Evolutionary conservation across 2,329 filamentous ascomycete species (phyloP).

Genomic region (Ophiostoma pallidulum): DNA sequence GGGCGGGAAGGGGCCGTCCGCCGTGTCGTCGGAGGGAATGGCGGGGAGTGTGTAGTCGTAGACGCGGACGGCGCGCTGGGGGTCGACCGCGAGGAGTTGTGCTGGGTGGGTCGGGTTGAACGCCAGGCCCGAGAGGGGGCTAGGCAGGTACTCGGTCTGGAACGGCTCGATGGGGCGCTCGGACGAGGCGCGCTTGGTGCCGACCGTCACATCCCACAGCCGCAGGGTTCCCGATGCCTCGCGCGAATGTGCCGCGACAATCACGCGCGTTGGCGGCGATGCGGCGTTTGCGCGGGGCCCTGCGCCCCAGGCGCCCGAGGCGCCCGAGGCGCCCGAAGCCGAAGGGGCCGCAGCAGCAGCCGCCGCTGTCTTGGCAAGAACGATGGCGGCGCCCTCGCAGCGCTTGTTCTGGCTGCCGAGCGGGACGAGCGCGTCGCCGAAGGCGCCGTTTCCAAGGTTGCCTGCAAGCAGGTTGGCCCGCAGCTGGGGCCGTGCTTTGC

Average conservation of each 20-base stretch:
- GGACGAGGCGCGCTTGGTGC: slow-evolving; percentile 21
- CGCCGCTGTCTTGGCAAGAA: slow-evolving; percentile 19
- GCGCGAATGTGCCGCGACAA: slow-evolving; percentile 51
- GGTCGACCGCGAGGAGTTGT: slow-evolving; percentile 48
- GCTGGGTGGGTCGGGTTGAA: slow-evolving; percentile 52
- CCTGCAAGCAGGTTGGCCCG: slow-evolving; percentile 40
- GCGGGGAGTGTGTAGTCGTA: slow-evolving; percentile 51
- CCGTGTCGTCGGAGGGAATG: slow-evolving; percentile 41
- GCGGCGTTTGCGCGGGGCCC: slow-evolving; percentile 15
- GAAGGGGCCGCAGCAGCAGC: slow-evolving; percentile 30
- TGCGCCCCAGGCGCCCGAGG: slow-evolving; percentile 18
- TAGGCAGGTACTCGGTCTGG: slow-evolving; percentile 50
- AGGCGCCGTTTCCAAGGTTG: slow-evolving; percentile 50
- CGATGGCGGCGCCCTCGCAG: slow-evolving; percentile 48
- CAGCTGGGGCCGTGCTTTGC: slow-evolving; percentile 47
- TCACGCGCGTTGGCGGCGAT: slow-evolving; percentile 29
- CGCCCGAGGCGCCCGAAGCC: slow-evolving; percentile 19
- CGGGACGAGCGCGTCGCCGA: slow-evolving; percentile 49
- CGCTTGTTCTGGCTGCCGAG: slow-evolving; percentile 44
- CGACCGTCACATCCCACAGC: slow-evolving; percentile 48
- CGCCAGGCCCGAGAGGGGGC: slow-evolving; percentile 44
- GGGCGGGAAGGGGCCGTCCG: slow-evolving; percentile 40
- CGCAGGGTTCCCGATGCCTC: slow-evolving; percentile 51
- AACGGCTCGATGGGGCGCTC: slow-evolving; percentile 38
- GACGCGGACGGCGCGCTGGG: slow-evolving; percentile 47